Conservation (phyloP, 768 basidiomycete species). For the Rhodosporidiobolus odoratus region DNA sequence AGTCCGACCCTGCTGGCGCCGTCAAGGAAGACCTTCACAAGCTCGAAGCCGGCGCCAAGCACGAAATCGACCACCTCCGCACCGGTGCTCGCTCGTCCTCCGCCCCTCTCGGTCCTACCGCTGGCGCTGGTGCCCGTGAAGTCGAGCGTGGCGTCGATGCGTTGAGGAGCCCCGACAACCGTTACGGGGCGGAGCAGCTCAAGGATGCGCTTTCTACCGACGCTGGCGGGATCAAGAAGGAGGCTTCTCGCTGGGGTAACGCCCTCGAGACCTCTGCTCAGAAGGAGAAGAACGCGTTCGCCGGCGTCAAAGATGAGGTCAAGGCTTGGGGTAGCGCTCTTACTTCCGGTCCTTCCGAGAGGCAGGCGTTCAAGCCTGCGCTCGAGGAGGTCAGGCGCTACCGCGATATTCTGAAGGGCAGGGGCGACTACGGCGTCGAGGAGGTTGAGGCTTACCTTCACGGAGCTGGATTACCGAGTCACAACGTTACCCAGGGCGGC, state of each 20-base stretch:
- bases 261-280: neutral
- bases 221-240: neutral
- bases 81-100: neutral
- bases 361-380: neutral
- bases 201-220: neutral
- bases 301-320: neutral
- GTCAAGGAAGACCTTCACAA: neutral
- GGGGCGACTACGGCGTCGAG: constrained; percentile 10
- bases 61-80: neutral
- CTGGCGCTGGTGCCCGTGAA: neutral
- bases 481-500: neutral
- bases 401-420: constrained; percentile 3
- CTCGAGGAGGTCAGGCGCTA: constrained; percentile 13
- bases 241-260: neutral
- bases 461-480: neutral
- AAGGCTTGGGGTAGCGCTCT: neutral
- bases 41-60: constrained; percentile 2
- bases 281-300: neutral
- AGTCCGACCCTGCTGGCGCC: neutral
- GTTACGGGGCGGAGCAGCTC: constrained; percentile 15
- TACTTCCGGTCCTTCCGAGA: neutral
- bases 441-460: constrained; percentile 16
- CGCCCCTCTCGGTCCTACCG: neutral
- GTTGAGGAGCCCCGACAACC: neutral
- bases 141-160: neutral